Evolutionary conservation across 768 basidiomycete genomes (phyloP), one percentile per base, ranked within the genome.

Genomic region (Phanerochaete carnosa): DNA sequence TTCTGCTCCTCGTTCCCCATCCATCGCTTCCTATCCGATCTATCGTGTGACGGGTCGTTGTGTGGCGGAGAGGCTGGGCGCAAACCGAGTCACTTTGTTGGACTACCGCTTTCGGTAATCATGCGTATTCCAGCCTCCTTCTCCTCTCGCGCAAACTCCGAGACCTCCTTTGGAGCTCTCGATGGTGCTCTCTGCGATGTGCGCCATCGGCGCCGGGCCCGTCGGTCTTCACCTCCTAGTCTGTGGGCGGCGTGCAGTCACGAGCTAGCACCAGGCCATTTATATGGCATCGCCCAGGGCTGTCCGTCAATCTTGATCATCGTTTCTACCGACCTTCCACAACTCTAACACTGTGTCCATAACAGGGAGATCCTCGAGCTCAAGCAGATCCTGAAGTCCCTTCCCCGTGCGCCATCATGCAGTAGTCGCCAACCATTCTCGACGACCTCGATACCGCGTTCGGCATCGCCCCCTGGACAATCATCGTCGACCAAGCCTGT

Each of bases 401-500:
- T 67, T 30, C 66, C 66, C 19, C 61, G 66, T 1, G 63, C 66
- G 16, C 59, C 68, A 1, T 60, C 65, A 1, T 64, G 64, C 30
- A 55, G 61, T 47, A 57, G 61, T n/a, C 66, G 66, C 47, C 65
- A 66, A 51, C 70, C 68, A 4, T 71, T 69, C 65, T 55, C 54
- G 32, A 67, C 68, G 28, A 69, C 67, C 7, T 71, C 68, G 45
- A n/a, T 62, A n/a, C 67, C 68, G 7, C 49, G 62, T 35, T 57
- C 58, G 23, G 37, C 52, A 23, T 55, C 57, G 28, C 87, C 1
- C 23, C 64, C 37, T 13, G 19, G 32, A 12, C 37, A 39, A 23
- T 50, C 75, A 78, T 56, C 87, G 84, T 72, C 79, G 75, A 0
- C 69, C 71, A 2, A 82, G 81, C 68, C 72, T 69, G 1, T 62